A percentile compares a stretch with the other conserved stretches of the same genome.
phyloP scores from a whole-genome alignment of 2,329 filamentous ascomycete species.

The Aureobasidium sp. region DNA sequence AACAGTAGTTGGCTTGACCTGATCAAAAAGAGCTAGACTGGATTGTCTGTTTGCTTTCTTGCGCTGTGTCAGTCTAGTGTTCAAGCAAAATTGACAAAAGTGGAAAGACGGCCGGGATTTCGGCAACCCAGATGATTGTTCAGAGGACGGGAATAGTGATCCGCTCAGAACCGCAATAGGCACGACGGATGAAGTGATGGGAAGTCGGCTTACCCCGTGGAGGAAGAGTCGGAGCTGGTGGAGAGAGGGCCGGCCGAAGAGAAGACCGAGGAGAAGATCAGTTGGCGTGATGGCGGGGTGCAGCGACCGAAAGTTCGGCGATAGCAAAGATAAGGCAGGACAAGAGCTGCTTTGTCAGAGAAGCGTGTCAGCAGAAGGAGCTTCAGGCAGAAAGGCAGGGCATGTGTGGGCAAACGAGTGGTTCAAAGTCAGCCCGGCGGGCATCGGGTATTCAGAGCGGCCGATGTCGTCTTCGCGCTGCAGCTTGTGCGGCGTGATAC shows the following conservation, averaged over 20 bases:
- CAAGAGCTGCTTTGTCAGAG: background rate
- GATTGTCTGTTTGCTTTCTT: background rate
- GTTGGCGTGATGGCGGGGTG: background rate
- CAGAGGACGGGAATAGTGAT: background rate
- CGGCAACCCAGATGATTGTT: too few species aligned
- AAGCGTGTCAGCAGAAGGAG: background rate
- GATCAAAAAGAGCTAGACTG: background rate
- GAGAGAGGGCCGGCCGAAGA: slow-evolving; percentile 1
- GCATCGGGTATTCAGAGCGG: background rate
- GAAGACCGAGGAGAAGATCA: slow-evolving; percentile 9
- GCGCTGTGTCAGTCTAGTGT: background rate
- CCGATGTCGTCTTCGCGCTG: slow-evolving; percentile 10
- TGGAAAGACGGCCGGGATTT: background rate
- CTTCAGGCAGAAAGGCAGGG: background rate
- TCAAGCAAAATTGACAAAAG: background rate
- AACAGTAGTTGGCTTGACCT: background rate
- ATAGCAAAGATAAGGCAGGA: slow-evolving; percentile 12
- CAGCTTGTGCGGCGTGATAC: slow-evolving; percentile 2
- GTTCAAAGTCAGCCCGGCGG: slow-evolving; percentile 5
- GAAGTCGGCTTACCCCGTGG: slow-evolving; percentile 4
- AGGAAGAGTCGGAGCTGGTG: slow-evolving; percentile 2
- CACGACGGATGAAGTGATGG: slow-evolving; percentile 8
- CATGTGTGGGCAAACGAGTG: slow-evolving; percentile 3
- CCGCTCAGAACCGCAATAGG: background rate
- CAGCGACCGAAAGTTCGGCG: background rate